Percentiles rank a stretch among this genome's conserved stretches.
Evolutionary conservation across 2,329 filamentous ascomycete genomes (phyloP).

Genomic region (Thelonectria rubi): DNA sequence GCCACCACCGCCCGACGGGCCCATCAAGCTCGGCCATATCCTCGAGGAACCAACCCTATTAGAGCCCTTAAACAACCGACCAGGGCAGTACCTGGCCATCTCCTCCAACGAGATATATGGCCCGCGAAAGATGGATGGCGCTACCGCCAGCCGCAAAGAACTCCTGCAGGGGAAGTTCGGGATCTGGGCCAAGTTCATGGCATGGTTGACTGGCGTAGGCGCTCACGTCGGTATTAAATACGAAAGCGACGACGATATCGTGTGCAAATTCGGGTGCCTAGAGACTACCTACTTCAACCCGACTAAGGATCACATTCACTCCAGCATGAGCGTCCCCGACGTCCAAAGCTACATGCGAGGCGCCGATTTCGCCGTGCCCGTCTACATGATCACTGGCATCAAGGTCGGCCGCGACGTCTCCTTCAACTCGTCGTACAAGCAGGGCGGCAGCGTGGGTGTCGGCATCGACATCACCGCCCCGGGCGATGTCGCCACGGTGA

Average conservation of each 20-base stretch:
- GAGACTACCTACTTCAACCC: conserved; percentile 10
- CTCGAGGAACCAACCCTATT: conserved; percentile 30
- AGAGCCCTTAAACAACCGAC: conserved; percentile 7
- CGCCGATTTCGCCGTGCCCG: conserved; percentile 1
- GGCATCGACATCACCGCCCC: background rate
- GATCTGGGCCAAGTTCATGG: background rate
- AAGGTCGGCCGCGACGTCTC: conserved; percentile 9
- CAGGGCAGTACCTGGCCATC: conserved; percentile 45
- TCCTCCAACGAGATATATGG: conserved; percentile 46
- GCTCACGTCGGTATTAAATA: background rate
- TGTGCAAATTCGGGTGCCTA: background rate
- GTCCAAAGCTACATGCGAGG: background rate
- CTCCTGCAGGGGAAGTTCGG: conserved; percentile 4
- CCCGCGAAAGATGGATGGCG: background rate
- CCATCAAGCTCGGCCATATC: conserved; percentile 29
- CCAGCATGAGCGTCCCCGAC: background rate
- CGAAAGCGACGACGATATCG: background rate
- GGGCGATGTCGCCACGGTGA: background rate
- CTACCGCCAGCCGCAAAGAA: background rate
- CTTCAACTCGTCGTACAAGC: background rate
- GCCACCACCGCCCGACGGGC: conserved; percentile 22
- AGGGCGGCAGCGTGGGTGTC: background rate
- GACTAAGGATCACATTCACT: background rate
- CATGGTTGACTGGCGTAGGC: background rate
- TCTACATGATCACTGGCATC: conserved; percentile 21